These are phyloP conservation scores for Syzygium aromaticum DNA, from an alignment of 345 rosid genomes.

Conservation along the genomic window DNA sequence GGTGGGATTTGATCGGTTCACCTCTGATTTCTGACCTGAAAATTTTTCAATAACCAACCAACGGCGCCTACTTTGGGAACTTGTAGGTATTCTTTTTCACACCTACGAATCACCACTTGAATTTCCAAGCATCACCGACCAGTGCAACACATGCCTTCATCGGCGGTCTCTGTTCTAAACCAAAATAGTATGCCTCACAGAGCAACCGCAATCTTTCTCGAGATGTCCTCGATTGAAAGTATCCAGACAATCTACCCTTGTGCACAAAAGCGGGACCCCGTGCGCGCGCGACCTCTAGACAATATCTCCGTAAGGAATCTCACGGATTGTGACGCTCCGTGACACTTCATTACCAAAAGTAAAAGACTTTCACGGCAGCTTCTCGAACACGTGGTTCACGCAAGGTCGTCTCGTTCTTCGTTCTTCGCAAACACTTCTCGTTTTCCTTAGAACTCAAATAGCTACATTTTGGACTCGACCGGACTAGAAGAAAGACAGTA, in stretches of 20 bases:
- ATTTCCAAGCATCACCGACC: neutral
- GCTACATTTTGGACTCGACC: neutral
- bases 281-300: neutral
- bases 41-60: neutral
- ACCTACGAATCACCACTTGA: neutral
- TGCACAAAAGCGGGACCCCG: neutral
- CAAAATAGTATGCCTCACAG: neutral
- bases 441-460: neutral
- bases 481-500: neutral
- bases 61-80: neutral
- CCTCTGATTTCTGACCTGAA: neutral
- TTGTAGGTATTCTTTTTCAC: neutral
- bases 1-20: neutral
- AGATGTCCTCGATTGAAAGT: neutral
- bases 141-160: neutral
- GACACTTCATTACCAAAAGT: neutral
- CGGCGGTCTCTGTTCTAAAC: too few relatives aligned
- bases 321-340: neutral
- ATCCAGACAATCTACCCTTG: neutral
- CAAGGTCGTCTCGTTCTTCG: neutral
- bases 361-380: neutral
- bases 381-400: neutral
- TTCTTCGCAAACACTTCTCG: neutral
- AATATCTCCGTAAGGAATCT: neutral
- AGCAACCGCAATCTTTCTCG: neutral